Evolutionary conservation across 2,329 filamentous ascomycete genomes (phyloP), one percentile per base, ranked within the genome.

Genomic region (Neopestalotiopsis rosae): DNA sequence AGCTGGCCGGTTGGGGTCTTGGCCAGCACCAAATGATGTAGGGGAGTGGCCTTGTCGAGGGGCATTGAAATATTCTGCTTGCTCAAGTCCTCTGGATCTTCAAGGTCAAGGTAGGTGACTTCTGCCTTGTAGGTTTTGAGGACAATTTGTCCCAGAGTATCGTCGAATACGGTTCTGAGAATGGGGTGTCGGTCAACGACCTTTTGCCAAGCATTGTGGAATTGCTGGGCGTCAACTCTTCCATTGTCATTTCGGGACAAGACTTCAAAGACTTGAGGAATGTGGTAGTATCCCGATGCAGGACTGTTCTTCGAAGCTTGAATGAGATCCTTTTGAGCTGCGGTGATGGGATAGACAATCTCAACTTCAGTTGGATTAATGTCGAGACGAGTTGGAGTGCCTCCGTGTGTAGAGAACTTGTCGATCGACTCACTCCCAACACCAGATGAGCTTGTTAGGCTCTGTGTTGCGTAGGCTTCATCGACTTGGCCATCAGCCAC

Each of bases 401-500:
- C 67, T 34, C 49, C 61, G 17, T 65, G 57, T 32, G 58, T 38
- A 3, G 62, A 61, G 24, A 58, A 34, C 24, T 65, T 65, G 49
- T 58, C 56, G 5, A 24, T 28, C 52, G 20, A 24, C 3, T 68
- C 67, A 32, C 61, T 65, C 6, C 49, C 40, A 1, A 34, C 7
- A 32, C 63, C 67, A n/a, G 67, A 68, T n/a, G 59, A 62, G 52
- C 67, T 68, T 10, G 67, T 68, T 4, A 68, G 49, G 9, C 67
- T 68, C 38, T 68, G 67, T 7, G 67, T 68, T 10, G 67, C 67
- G 40, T 68, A 68, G 6, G 67, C 67, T 32, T 68, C 67, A 3
- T 68, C 67, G 10, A 68, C 61, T 56, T 65, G 64, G 24, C 28
- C 42, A 7, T 68, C 67, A 5, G 67, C 61, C 6, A 68, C 20